Percentiles rank a stretch among this genome's conserved stretches.
Evolutionary conservation across 2,329 filamentous ascomycete species (phyloP).

Genomic region (Scedosporium apiospermum): DNA sequence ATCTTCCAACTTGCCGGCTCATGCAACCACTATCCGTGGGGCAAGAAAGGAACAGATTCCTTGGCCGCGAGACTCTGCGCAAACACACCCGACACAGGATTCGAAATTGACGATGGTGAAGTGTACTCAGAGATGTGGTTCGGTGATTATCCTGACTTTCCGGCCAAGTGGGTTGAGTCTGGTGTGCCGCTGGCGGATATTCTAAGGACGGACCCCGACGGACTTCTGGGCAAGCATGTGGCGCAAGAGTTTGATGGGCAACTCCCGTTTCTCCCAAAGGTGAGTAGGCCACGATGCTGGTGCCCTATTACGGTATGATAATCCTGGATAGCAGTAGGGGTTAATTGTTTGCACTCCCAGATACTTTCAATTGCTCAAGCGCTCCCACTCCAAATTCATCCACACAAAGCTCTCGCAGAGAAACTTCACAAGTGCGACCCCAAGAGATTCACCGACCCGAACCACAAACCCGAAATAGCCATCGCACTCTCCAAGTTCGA

Average conservation of each 20-base stretch:
- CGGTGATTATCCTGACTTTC: slow-evolving; percentile 64
- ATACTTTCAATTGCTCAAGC: slow-evolving; percentile 69
- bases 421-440: slow-evolving; percentile 57
- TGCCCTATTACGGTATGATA: no score
- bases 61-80: slow-evolving; percentile 56
- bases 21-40: slow-evolving; percentile 59
- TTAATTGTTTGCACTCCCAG: slow-evolving; percentile 16
- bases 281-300: slow-evolving; percentile 10
- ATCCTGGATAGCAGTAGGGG: neutral
- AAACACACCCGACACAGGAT: slow-evolving; percentile 52
- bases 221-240: slow-evolving; percentile 54
- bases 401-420: slow-evolving; percentile 56
- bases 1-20: slow-evolving; percentile 37
- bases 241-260: slow-evolving; percentile 50
- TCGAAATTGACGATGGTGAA: slow-evolving; percentile 54
- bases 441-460: slow-evolving; percentile 57
- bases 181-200: slow-evolving; percentile 57
- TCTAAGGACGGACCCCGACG: slow-evolving; percentile 49
- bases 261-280: slow-evolving; percentile 65
- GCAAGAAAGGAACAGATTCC: slow-evolving; percentile 56
- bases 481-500: slow-evolving; percentile 64
- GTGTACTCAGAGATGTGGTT: slow-evolving; percentile 65
- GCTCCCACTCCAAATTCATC: slow-evolving; percentile 65
- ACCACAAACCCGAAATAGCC: slow-evolving; percentile 76
- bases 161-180: slow-evolving; percentile 52